Conservation (phyloP, 306 rosid genomes). For the Gillenia trifoliata region DNA sequence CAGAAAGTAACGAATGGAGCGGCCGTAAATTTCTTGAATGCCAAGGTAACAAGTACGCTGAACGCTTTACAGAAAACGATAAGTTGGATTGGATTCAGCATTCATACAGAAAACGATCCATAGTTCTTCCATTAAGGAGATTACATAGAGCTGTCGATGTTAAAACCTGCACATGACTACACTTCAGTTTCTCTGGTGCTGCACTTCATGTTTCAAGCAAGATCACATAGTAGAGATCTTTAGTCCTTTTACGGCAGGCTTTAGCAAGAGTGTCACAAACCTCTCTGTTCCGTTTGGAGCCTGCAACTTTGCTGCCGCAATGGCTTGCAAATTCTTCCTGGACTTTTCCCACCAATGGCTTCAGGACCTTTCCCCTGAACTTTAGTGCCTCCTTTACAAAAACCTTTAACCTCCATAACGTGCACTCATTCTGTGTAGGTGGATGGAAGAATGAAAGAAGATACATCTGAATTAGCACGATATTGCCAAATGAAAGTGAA, state of each 20-base stretch:
- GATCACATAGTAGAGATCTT: slow-evolving; percentile 37
- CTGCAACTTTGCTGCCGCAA: slow-evolving; percentile 3
- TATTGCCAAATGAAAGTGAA: too few species aligned
- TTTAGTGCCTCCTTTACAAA: slow-evolving; percentile 41
- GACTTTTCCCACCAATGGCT: slow-evolving; percentile 9
- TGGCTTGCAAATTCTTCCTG: neutral
- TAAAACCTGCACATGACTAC: slow-evolving; percentile 9
- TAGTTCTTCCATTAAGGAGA: neutral
- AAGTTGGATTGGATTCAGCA: too few species aligned
- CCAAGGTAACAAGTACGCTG: neutral
- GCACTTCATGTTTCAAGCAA: too few species aligned
- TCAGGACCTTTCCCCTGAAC: slow-evolving; percentile 22
- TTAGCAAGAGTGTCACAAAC: slow-evolving; percentile 32
- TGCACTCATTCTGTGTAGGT: slow-evolving; percentile 51
- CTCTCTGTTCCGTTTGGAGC: slow-evolving; percentile 20
- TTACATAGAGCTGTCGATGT: neutral
- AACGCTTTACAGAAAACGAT: too few species aligned
- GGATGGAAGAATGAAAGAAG: neutral
- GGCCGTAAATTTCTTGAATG: neutral
- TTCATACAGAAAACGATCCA: neutral
- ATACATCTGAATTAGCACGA: too few species aligned
- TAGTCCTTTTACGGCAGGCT: slow-evolving; percentile 32
- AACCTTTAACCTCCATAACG: slow-evolving; percentile 51
- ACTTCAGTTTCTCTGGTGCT: neutral
- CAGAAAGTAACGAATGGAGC: neutral